Evolutionary conservation across 441 rosid genomes (phyloP).

Genomic region (Gossypium aridum): DNA sequence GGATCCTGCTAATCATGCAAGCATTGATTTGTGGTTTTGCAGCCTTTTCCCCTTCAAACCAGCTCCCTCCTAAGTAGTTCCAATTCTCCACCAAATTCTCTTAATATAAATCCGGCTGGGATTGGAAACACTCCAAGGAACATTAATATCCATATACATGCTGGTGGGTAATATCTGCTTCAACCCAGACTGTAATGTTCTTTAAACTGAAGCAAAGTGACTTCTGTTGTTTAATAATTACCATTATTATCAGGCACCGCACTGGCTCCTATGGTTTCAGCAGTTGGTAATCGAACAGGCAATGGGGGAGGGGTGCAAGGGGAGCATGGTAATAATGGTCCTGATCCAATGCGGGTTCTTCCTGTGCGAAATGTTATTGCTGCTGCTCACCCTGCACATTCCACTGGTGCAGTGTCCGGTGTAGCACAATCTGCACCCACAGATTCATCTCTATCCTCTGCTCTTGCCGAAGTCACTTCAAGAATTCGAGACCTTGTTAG

Average conservation of each 20-base stretch:
- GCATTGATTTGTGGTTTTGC: constrained; percentile 22
- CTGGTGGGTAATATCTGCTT: constrained; percentile 54
- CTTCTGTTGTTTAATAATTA: neutral
- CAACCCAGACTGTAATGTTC: neutral
- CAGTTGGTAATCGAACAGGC: constrained; percentile 44
- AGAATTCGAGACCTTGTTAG: constrained; percentile 36
- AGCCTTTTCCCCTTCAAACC: constrained; percentile 92
- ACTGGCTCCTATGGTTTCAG: constrained; percentile 51
- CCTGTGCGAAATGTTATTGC: constrained; percentile 49
- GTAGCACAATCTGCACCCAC: constrained; percentile 36
- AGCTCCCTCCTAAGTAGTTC: constrained; percentile 62
- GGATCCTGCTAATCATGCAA: neutral
- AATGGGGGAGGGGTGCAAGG: constrained; percentile 47
- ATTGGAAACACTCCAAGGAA: constrained; percentile 64
- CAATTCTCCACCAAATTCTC: constrained; percentile 43
- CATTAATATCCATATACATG: constrained; percentile 92
- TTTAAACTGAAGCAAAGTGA: neutral
- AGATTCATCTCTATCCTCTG: constrained; percentile 31
- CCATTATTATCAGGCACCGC: constrained; percentile 41
- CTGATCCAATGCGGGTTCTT: constrained; percentile 32
- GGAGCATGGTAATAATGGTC: constrained; percentile 32
- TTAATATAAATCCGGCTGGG: constrained; percentile 46
- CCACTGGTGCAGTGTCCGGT: constrained; percentile 30
- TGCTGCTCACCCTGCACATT: constrained; percentile 38
- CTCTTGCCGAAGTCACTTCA: constrained; percentile 39